These are phyloP conservation scores for Aspergillus versicolor DNA, from an alignment of 2,329 filamentous ascomycete genomes.

Conservation along the genomic window DNA sequence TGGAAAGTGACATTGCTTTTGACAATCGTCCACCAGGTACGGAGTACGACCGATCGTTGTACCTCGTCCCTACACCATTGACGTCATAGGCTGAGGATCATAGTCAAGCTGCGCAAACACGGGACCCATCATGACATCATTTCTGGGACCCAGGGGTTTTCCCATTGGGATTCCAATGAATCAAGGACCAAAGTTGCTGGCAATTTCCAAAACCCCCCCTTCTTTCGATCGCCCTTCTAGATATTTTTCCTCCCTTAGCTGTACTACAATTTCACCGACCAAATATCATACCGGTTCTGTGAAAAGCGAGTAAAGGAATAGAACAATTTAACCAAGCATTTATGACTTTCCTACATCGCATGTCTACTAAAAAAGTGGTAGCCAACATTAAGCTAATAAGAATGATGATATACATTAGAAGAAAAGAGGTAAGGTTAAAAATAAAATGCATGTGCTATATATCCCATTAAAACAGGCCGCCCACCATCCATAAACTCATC, in stretches of 20 bases:
- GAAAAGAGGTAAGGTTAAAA: neutral
- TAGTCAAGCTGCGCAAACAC: neutral
- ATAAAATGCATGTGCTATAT: neutral
- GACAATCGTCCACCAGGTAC: too few relatives aligned
- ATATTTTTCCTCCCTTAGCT: neutral
- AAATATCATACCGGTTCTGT: neutral
- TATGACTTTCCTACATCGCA: neutral
- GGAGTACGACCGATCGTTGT: too few relatives aligned
- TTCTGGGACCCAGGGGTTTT: neutral
- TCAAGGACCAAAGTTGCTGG: neutral
- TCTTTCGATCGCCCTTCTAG: neutral
- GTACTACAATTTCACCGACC: neutral
- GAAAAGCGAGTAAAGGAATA: neutral
- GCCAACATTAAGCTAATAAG: too few relatives aligned
- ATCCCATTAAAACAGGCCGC: neutral
- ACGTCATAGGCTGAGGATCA: neutral
- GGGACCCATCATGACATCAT: neutral
- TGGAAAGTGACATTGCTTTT: too few relatives aligned
- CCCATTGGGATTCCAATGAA: neutral
- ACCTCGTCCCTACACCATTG: neutral
- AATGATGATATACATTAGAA: neutral
- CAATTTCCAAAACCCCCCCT: neutral
- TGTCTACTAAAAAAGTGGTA: too few relatives aligned
- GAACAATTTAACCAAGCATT: neutral
- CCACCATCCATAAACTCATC: constrained; percentile 2